A percentile compares a stretch with the other conserved stretches of the same genome.
These are phyloP conservation scores for Hondaea fermentalgiana DNA, from an alignment of 108 stramenopile species.

Conservation along the genomic window DNA sequence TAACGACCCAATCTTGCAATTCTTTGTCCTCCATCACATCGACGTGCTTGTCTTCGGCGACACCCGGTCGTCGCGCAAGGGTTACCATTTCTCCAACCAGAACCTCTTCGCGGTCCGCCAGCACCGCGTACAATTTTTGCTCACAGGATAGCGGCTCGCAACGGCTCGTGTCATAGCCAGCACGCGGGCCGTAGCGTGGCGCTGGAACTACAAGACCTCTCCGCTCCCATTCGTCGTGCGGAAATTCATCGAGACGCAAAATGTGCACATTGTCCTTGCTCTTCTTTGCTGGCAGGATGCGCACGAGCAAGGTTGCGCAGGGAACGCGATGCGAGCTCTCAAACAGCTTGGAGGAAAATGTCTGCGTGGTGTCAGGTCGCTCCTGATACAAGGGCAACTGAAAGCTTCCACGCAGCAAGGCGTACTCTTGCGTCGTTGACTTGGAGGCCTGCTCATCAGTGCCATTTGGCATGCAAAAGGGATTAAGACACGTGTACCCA, in stretches of 20 bases:
- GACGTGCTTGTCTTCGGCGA: neutral
- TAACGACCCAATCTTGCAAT: neutral
- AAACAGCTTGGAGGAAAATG: neutral
- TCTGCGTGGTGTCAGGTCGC: neutral
- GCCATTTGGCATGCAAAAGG: neutral
- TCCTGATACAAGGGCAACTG: neutral
- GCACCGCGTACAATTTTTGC: neutral
- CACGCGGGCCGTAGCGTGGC: neutral
- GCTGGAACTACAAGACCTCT: neutral
- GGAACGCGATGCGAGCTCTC: neutral
- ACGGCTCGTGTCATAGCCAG: neutral
- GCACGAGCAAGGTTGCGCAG: neutral
- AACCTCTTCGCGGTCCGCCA: neutral
- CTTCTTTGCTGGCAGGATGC: neutral
- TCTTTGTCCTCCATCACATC: conserved; percentile 12
- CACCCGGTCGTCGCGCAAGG: neutral
- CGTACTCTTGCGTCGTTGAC: neutral
- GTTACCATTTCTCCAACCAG: neutral
- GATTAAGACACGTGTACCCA: neutral
- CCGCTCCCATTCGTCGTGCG: neutral
- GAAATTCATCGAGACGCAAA: neutral
- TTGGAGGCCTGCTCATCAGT: neutral
- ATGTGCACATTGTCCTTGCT: neutral
- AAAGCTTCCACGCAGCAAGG: neutral
- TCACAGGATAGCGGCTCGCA: neutral